phyloP scores from a whole-genome alignment of 805 yeast species.

The Saccharomycopsis babjevae region DNA sequence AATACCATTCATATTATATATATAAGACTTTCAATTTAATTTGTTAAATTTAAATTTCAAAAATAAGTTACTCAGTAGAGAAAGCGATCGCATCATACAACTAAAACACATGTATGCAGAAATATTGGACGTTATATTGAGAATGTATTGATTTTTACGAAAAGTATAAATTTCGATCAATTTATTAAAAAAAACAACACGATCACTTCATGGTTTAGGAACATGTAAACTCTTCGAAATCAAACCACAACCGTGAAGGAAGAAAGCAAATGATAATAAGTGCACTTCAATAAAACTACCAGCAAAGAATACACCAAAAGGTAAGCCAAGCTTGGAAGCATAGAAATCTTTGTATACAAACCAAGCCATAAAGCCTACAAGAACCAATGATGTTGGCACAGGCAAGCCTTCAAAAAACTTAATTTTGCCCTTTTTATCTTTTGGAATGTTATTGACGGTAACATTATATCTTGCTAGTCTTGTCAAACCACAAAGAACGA shows the following conservation, averaged over 20 bases:
- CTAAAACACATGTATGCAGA: neutral
- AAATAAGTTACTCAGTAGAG: neutral
- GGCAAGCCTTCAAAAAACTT: constrained; percentile 95
- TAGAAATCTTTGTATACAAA: constrained; percentile 43
- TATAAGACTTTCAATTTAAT: neutral
- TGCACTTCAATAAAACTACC: constrained; percentile 65
- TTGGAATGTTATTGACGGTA: constrained; percentile 86
- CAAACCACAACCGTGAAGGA: constrained; percentile 80
- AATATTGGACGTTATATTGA: neutral
- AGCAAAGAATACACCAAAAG: constrained; percentile 51
- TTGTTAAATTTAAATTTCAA: neutral
- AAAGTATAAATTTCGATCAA: neutral
- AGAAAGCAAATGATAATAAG: constrained; percentile 51
- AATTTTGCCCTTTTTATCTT: constrained; percentile 78
- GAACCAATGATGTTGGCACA: constrained; percentile 74
- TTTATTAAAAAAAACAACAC: neutral
- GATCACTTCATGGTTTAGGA: constrained; percentile 59
- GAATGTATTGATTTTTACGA: neutral
- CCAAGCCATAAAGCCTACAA: constrained; percentile 65
- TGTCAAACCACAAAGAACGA: constrained; percentile 88
- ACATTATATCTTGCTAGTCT: constrained; percentile 94
- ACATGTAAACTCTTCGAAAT: constrained; percentile 83
- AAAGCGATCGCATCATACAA: neutral
- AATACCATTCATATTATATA: neutral
- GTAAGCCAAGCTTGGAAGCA: constrained; percentile 31